Evolutionary conservation across 169 alveolate species (phyloP).

Genomic region (Eimeria brunetti): DNA sequence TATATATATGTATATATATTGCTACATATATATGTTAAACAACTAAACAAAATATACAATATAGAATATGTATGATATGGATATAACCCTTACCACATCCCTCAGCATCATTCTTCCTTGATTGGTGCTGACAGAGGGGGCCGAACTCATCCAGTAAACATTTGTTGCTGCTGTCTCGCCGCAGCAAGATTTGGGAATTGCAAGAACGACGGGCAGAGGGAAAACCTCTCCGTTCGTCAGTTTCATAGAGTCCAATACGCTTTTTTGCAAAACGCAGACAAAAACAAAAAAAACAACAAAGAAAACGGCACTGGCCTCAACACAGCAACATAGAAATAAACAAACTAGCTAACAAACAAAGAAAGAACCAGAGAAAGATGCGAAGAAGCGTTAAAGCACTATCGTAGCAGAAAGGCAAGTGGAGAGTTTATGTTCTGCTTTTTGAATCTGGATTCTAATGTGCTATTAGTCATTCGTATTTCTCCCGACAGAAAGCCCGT

Average conservation of each 20-base stretch:
- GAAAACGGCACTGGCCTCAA: not conserved
- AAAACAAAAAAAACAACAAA: not conserved
- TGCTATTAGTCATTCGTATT: too few relatives aligned
- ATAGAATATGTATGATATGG: too few relatives aligned
- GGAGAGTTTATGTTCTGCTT: too few relatives aligned
- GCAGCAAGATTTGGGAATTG: conserved; percentile 75
- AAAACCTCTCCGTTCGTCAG: conserved; percentile 81
- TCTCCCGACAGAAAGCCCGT: too few relatives aligned
- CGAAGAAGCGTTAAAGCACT: too few relatives aligned
- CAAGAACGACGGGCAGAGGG: conserved; percentile 82
- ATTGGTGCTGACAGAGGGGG: not conserved
- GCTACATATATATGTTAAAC: too few relatives aligned
- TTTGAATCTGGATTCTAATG: too few relatives aligned
- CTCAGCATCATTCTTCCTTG: conserved; percentile 35
- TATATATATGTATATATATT: too few relatives aligned
- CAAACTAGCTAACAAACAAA: too few relatives aligned
- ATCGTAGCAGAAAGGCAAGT: too few relatives aligned
- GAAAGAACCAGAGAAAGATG: too few relatives aligned
- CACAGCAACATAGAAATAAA: not conserved
- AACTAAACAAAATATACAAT: too few relatives aligned
- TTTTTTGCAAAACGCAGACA: not conserved
- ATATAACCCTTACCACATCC: conserved; percentile 41
- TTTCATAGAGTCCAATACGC: conserved; percentile 79
- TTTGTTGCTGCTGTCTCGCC: conserved; percentile 51
- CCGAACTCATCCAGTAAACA: conserved; percentile 48